A percentile compares a stretch with the other conserved stretches of the same genome.
Conservation (phyloP, 208 protist genomes). For the Wallacemonas rigidus region DNA sequence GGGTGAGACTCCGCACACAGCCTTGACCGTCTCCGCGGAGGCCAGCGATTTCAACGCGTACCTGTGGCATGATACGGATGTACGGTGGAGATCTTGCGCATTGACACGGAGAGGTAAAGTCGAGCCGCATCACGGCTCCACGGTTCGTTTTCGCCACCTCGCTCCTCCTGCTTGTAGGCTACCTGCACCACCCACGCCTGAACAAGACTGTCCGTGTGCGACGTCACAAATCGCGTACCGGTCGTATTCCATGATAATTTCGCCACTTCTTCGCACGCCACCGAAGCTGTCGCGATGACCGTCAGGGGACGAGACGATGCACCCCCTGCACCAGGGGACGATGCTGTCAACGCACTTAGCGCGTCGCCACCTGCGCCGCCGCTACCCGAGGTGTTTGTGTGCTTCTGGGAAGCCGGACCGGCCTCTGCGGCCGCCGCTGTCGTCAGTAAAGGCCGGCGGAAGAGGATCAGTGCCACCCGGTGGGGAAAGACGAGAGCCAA, state of each 20-base stretch:
- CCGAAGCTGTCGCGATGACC: conserved; percentile 39
- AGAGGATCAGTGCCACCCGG: conserved; percentile 58
- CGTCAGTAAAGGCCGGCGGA: conserved; percentile 44
- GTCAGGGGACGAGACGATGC: conserved; percentile 32
- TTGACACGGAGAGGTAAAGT: conserved; percentile 41
- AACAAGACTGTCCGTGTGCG: conserved; percentile 73
- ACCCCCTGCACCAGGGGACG: background rate
- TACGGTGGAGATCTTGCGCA: conserved; percentile 48
- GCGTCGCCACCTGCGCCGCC: background rate
- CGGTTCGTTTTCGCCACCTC: background rate
- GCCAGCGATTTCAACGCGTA: background rate
- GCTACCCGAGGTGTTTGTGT: background rate
- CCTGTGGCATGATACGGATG: conserved; percentile 51
- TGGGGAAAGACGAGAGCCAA: conserved; percentile 60
- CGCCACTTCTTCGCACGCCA: conserved; percentile 55
- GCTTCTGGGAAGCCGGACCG: background rate
- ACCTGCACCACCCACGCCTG: conserved; percentile 69
- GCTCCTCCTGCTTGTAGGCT: conserved; percentile 28
- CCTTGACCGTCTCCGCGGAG: too few relatives aligned
- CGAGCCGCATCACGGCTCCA: background rate
- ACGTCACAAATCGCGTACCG: conserved; percentile 79
- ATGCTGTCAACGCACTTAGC: background rate
- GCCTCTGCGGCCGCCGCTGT: background rate
- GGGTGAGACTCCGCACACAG: too few relatives aligned
- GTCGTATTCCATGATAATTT: conserved; percentile 82